Evolutionary conservation across 2,329 filamentous ascomycete species (phyloP).

Genomic region (Fragosphaeria purpurea): DNA sequence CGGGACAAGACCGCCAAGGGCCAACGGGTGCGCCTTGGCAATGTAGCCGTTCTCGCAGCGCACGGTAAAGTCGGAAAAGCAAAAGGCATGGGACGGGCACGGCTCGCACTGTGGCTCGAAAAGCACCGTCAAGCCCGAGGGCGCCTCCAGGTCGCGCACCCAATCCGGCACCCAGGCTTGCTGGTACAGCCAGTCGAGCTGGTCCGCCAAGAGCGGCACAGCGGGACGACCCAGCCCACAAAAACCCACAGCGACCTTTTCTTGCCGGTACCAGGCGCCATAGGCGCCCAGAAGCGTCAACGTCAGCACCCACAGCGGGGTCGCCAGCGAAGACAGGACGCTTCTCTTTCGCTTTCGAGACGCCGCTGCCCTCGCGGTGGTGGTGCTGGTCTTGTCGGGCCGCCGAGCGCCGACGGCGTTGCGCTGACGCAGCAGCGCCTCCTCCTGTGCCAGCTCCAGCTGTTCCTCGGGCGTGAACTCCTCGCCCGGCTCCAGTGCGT

Average conservation of each 20-base stretch:
- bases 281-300: conserved; percentile 62
- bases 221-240: conserved; percentile 70
- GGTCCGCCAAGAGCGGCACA: conserved; percentile 29
- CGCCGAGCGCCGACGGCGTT: conserved; percentile 27
- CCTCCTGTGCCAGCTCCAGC: conserved; percentile 65
- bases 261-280: conserved; percentile 77
- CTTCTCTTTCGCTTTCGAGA: conserved; percentile 20
- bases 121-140: conserved; percentile 59
- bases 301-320: conserved; percentile 62
- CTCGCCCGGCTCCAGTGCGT: conserved; percentile 58
- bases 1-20: conserved; percentile 69
- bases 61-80: conserved; percentile 66
- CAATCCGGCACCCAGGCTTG: conserved; percentile 31
- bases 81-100: conserved; percentile 84
- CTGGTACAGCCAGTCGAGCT: conserved; percentile 29
- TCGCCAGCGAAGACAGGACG: conserved; percentile 38
- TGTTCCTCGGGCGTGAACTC: conserved; percentile 92
- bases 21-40: conserved; percentile 71
- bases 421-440: conserved; percentile 41
- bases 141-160: conserved; percentile 44
- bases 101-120: conserved; percentile 76
- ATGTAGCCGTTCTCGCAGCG: conserved; percentile 83
- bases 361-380: conserved; percentile 20
- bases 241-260: conserved; percentile 93
- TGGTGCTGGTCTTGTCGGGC: conserved; percentile 4